Base-by-base conservation (phyloP, 2,329 filamentous ascomycete species). In the Pseudofabraea citricarpa region DNA sequence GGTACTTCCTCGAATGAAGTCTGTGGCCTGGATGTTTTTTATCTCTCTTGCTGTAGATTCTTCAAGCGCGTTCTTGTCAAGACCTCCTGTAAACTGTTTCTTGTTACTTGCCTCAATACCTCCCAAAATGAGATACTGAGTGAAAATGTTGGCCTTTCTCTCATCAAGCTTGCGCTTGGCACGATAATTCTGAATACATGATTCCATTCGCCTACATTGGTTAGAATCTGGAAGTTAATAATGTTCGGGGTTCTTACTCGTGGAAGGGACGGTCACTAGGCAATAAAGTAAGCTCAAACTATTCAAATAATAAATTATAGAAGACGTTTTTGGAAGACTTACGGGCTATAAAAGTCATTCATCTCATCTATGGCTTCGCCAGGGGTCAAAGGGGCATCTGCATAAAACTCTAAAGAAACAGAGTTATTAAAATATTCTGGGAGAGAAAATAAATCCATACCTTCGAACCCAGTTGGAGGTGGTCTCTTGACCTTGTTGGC, bases 181-280 rank as follows among this genome's bases (percentile, higher is more conserved):
- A 49, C 85, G 81, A 66, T 84, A 98, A 12, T 89, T 84, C 52
- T 90, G 82, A 43, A 97, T 85, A 36, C 88, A 93, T 20, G 83
- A 77, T 58, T 96, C 84, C 31, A 97, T 88, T 36, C 93, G 88
- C 44, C 85, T 59, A 27, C 8, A 16, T 13, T 35, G 4, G 26
- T 57, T 43, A 57, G 53, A 33, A 27, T 12, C 26, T 23, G 24
- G 5, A 20, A 16, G 8, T 53, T 36, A 41, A 24, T 16, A 29
- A 23, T 24, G 26, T 13, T 20, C 32, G 50, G n/a, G n/a, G n/a
- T n/a, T n/a, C 68, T 64, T 69, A 85, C 83, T 79, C 73, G 26
- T 71, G 59, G 51, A 86, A 82, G 1, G 75, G 63, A 7, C 73
- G 62, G 4, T 67, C 58, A 7, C 76, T 81, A 46, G 29, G 36